Conservation (phyloP, 345 rosid species). For the Brassica rapa region DNA sequence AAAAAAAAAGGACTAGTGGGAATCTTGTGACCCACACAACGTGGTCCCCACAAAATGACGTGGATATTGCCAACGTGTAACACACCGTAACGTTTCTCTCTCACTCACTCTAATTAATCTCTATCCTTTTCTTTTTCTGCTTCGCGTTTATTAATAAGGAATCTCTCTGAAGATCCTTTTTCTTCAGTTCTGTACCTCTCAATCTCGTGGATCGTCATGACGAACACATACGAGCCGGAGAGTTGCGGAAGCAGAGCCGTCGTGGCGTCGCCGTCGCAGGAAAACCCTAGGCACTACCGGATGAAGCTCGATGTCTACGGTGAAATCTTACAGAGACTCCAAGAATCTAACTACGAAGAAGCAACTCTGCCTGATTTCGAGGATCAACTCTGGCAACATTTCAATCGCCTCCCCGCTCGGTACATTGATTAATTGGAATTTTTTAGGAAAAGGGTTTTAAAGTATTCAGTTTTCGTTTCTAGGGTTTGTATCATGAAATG, state of each 20-base stretch:
- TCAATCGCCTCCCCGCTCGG: constrained; percentile 93
- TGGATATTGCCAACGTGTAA: constrained; percentile 21
- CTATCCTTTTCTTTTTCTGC: neutral
- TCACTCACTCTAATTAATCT: neutral
- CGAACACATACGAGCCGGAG: constrained; percentile 81
- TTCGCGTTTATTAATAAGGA: neutral
- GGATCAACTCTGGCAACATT: constrained; percentile 90
- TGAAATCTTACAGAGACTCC: constrained; percentile 75
- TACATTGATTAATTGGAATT: constrained; percentile 26
- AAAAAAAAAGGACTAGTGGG: neutral
- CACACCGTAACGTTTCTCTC: constrained; percentile 30
- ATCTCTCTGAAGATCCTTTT: constrained; percentile 5
- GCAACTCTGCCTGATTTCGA: constrained; percentile 76
- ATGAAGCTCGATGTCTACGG: constrained; percentile 87
- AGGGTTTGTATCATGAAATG: neutral
- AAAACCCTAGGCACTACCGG: constrained; percentile 67
- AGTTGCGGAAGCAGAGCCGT: constrained; percentile 84
- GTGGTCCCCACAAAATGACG: constrained; percentile 32
- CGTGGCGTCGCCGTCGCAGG: constrained; percentile 53
- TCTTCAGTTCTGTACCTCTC: constrained; percentile 3
- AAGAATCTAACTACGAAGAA: constrained; percentile 66
- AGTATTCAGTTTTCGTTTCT: neutral
- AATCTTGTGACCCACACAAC: constrained; percentile 19
- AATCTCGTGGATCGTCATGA: constrained; percentile 47
- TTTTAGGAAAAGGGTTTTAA: neutral